These are phyloP conservation scores for Claviceps quebecensis DNA, from an alignment of 2,329 filamentous ascomycete genomes.

Conservation along the genomic window DNA sequence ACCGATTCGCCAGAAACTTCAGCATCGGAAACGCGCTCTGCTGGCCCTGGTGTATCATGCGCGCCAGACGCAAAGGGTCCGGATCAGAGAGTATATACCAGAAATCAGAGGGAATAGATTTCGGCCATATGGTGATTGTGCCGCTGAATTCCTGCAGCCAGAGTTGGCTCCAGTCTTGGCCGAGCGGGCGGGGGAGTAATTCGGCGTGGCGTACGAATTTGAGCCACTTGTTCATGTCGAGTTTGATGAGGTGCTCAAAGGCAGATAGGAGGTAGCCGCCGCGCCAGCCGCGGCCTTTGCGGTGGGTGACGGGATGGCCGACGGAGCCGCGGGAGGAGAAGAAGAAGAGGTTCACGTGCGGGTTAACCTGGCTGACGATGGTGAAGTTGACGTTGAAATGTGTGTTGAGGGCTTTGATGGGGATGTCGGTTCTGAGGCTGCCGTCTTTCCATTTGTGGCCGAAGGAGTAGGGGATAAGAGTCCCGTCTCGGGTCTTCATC, in stretches of 20 bases:
- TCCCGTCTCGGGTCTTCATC: conserved; percentile 70
- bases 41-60: conserved; percentile 84
- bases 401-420: conserved; percentile 81
- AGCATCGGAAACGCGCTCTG: conserved; percentile 83
- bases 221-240: conserved; percentile 95
- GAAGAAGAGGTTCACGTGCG: conserved; percentile 97
- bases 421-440: conserved; percentile 85
- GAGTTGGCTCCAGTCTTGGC: conserved; percentile 92
- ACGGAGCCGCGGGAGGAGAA: conserved; percentile 89
- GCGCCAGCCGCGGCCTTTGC: conserved; percentile 85
- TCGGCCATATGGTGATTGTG: conserved; percentile 93
- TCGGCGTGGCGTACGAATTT: conserved; percentile 88
- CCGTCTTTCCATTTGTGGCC: conserved; percentile 99
- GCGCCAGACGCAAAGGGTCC: conserved; percentile 55
- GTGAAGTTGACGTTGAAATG: conserved; percentile 99
- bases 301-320: conserved; percentile 85
- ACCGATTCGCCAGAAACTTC: conserved; percentile 76
- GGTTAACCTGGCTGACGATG: conserved; percentile 80
- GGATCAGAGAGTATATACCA: conserved; percentile 78
- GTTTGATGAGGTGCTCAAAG: conserved; percentile 85
- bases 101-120: conserved; percentile 65
- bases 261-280: conserved; percentile 89
- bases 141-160: conserved; percentile 94
- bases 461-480: conserved; percentile 79
- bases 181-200: conserved; percentile 74